phyloP scores from a whole-genome alignment of 306 rosid species.

The Begonia loranthoides region DNA sequence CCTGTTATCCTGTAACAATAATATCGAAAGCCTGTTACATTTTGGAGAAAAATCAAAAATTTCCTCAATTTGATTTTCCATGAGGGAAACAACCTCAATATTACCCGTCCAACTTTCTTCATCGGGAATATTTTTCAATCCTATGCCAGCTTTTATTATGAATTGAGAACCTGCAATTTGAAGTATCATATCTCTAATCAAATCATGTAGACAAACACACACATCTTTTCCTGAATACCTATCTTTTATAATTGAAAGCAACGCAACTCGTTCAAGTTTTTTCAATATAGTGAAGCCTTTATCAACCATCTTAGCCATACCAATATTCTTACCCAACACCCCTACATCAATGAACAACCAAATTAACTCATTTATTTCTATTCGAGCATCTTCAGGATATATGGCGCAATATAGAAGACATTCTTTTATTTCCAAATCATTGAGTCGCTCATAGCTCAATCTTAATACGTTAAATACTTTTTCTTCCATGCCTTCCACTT shows the following conservation, averaged over 20 bases:
- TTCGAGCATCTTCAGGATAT: constrained; percentile 13
- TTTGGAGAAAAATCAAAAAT: background rate
- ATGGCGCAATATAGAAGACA: constrained; percentile 14
- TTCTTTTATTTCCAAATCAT: background rate
- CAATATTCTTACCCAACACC: constrained; percentile 7
- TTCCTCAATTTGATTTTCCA: background rate
- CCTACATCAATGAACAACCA: constrained; percentile 11
- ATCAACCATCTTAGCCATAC: constrained; percentile 1
- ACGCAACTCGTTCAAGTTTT: constrained; percentile 6
- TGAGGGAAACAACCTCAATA: background rate
- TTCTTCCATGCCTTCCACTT: constrained; percentile 13
- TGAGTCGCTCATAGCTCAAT: constrained; percentile 15
- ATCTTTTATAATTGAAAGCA: background rate
- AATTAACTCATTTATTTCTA: constrained; percentile 7
- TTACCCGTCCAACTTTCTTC: background rate
- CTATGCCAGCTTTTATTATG: background rate
- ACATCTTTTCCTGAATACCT: background rate
- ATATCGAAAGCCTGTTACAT: background rate
- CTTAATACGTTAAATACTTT: constrained; percentile 13
- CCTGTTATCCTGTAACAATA: background rate
- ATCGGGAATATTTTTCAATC: background rate
- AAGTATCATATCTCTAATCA: constrained; percentile 7
- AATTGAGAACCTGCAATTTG: constrained; percentile 1
- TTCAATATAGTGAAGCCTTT: constrained; percentile 5
- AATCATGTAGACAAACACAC: constrained; percentile 7